A percentile compares a stretch with the other conserved stretches of the same genome.
Conservation (phyloP, 1,139 yeast genomes). For the Taphrina confusa region DNA sequence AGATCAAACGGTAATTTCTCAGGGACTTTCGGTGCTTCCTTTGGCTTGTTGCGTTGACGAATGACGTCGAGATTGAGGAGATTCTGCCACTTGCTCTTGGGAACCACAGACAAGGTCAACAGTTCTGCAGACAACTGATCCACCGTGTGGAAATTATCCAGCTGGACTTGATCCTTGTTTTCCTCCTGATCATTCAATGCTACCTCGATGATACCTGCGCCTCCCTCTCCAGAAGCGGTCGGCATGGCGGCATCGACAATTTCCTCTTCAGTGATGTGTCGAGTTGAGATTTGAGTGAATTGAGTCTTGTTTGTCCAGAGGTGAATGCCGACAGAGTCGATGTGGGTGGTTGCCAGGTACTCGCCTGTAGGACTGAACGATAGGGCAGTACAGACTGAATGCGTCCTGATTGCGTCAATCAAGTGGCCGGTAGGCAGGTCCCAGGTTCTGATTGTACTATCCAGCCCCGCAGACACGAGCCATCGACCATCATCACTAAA, state of each 20-base stretch:
- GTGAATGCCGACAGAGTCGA: conserved; percentile 82
- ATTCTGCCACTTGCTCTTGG: conserved; percentile 77
- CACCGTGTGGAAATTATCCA: conserved; percentile 54
- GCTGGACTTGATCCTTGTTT: conserved; percentile 45
- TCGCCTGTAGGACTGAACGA: conserved; percentile 88
- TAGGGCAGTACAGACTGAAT: conserved; percentile 75
- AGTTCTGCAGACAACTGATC: conserved; percentile 67
- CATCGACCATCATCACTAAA: conserved; percentile 96
- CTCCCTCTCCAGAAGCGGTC: conserved; percentile 81
- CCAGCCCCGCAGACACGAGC: conserved; percentile 82
- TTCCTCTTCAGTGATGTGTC: conserved; percentile 68
- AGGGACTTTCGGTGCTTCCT: conserved; percentile 83
- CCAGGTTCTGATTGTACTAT: conserved; percentile 92
- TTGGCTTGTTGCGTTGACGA: conserved; percentile 81
- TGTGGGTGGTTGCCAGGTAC: conserved; percentile 89
- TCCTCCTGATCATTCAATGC: conserved; percentile 53
- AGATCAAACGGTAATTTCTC: conserved; percentile 82
- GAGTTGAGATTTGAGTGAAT: conserved; percentile 61
- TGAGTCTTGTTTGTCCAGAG: conserved; percentile 93
- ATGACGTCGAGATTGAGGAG: conserved; percentile 79
- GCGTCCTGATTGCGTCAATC: conserved; percentile 83
- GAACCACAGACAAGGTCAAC: conserved; percentile 72
- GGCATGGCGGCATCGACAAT: conserved; percentile 64
- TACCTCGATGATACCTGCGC: conserved; percentile 73
- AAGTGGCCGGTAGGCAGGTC: conserved; percentile 97